These are phyloP conservation scores for Amoebophrya sp. DNA, from an alignment of 169 alveolate genomes.

Conservation along the genomic window DNA sequence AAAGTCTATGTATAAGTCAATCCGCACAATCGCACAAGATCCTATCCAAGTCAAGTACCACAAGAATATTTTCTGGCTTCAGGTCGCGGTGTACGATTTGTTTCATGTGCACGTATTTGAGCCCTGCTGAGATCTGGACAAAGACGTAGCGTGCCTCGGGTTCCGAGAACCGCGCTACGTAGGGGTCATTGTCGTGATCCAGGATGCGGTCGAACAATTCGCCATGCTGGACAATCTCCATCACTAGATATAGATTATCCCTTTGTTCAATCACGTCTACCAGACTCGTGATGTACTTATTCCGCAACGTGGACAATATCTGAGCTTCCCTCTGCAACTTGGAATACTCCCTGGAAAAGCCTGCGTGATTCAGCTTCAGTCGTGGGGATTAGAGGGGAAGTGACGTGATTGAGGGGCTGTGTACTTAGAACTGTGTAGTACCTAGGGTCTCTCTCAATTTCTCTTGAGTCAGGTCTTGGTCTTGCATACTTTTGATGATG, in stretches of 20 bases:
- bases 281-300: conserved; percentile 26
- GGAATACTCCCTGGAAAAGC: conserved; percentile 18
- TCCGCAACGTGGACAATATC: conserved; percentile 3
- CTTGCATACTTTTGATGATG: no score
- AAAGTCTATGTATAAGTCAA: no score
- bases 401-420: no score
- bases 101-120: conserved; percentile 63
- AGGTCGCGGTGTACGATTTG: conserved; percentile 70
- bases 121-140: conserved; percentile 61
- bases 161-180: conserved; percentile 43
- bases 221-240: conserved; percentile 28
- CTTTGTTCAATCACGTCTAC: conserved; percentile 27
- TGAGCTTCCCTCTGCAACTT: conserved; percentile 23
- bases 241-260: conserved; percentile 19
- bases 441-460: no score
- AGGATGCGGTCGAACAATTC: conserved; percentile 34
- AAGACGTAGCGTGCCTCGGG: conserved; percentile 58
- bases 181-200: conserved; percentile 38
- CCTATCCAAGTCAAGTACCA: no score
- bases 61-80: conserved; percentile 72
- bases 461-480: no score
- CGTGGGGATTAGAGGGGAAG: no score
- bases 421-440: no score
- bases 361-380: no score
- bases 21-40: no score